Base-by-base conservation (phyloP, 2,329 filamentous ascomycete species). In the Pseudodiploospora longispora region DNA sequence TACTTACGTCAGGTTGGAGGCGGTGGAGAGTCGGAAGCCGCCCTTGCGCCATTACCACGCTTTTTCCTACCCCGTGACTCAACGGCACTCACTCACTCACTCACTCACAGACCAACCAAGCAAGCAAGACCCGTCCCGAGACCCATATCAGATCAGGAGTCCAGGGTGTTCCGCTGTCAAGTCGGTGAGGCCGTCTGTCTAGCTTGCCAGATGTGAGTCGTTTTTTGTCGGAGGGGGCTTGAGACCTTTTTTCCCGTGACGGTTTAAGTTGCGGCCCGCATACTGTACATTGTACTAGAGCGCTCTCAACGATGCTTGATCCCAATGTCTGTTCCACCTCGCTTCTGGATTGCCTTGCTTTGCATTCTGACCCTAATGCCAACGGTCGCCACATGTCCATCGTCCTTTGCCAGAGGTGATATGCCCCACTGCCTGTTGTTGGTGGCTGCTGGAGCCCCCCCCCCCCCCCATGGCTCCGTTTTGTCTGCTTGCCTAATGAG, bases 391-490 rank as follows among this genome's bases (percentile, higher is more conserved):
- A 49, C 44, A 49, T 44, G 41, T 37, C 48, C 48, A 50, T 50
- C 49, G 55, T 43, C 43, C 47, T 46, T 49, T 43, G 37, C 52
- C 47, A 46, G 49, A 19, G 48, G 53, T 55, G 51, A 49, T 38
- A 41, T 47, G 41, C 55, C 54, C 55, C 56, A 52, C 53, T 44
- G 41, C 37, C 42, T n/a, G 30, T 40, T 33, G 33, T 33, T 28
- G 19, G 19, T 19, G 36, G 30, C 43, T 27, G 32, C 36, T 39
- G 35, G 27, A 37, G 43, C 40, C 12, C 30, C 48, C 35, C 44
- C n/a, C 27, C 32, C 32, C 40, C 12, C 30, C 48, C 35, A 46
- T 10, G n/a, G 33, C 32, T 35, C 27, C 33, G 34, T 36, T 48
- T 41, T 32, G 29, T 37, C 28, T 43, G 48, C 30, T 48, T 50